Percentiles rank a stretch among this genome's conserved stretches.
Conservation (phyloP, 2,329 filamentous ascomycete genomes). For the Claviceps sp. region DNA sequence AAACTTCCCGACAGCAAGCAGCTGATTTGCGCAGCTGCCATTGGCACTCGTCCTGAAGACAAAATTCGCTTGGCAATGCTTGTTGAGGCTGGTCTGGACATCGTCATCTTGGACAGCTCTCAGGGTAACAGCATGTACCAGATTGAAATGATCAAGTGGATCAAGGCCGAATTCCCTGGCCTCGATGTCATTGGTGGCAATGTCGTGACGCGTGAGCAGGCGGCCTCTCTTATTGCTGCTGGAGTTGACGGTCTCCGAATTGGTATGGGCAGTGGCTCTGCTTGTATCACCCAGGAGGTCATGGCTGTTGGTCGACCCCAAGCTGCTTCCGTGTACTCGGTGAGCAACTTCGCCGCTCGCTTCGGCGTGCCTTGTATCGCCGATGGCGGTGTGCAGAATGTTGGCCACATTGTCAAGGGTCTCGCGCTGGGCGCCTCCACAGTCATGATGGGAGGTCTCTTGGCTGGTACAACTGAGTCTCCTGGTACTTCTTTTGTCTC, state of each 20-base stretch:
- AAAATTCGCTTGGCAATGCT: constrained; percentile 75
- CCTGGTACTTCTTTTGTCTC: constrained; percentile 95
- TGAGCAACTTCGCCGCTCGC: constrained; percentile 74
- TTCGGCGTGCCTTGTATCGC: constrained; percentile 98
- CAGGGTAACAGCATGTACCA: constrained; percentile 99
- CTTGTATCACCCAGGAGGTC: constrained; percentile 98
- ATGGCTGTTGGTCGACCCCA: constrained; percentile 98
- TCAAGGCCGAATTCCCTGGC: constrained; percentile 73
- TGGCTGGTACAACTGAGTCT: constrained; percentile 94
- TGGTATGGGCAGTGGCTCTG: constrained; percentile 95
- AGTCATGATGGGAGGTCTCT: constrained; percentile 98
- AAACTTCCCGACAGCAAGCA: constrained; percentile 97
- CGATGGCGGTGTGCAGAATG: constrained; percentile 94
- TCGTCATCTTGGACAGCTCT: constrained; percentile 89
- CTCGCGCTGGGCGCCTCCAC: constrained; percentile 86
- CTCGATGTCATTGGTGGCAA: constrained; percentile 97
- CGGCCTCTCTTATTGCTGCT: constrained; percentile 78
- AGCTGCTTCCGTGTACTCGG: constrained; percentile 82
- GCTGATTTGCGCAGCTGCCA: constrained; percentile 86
- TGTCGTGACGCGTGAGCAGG: constrained; percentile 95
- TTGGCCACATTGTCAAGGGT: constrained; percentile 98
- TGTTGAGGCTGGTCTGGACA: constrained; percentile 87
- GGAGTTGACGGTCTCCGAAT: constrained; percentile 95
- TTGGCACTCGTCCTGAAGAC: constrained; percentile 89
- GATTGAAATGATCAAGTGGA: constrained; percentile 94